These are phyloP conservation scores for Fusarium keratoplasticum DNA, from an alignment of 2,329 filamentous ascomycete genomes.

Conservation along the genomic window DNA sequence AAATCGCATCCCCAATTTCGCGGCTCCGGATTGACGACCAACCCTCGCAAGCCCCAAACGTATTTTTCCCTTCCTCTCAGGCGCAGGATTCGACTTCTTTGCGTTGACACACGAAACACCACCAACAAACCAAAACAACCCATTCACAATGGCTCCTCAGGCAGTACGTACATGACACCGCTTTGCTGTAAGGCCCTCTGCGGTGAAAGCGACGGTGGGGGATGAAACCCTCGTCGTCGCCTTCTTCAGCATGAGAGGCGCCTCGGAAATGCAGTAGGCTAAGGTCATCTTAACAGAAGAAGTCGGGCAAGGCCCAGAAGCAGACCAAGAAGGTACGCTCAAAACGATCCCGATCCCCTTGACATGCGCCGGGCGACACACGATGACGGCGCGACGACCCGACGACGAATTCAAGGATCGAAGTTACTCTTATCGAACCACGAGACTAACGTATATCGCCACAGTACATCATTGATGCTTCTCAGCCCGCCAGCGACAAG, in stretches of 20 bases:
- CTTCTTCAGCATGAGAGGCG: constrained; percentile 25
- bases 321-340: constrained; percentile 82
- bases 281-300: constrained; percentile 76
- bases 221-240: neutral
- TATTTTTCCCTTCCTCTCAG: constrained; percentile 41
- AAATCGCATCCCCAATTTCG: constrained; percentile 28
- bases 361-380: neutral
- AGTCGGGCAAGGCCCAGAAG: constrained; percentile 80
- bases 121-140: constrained; percentile 35
- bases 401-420: neutral
- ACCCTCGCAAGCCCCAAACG: constrained; percentile 15
- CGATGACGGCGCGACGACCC: neutral
- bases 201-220: neutral
- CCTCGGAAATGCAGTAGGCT: constrained; percentile 86
- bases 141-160: constrained; percentile 82
- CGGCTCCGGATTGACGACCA: constrained; percentile 12
- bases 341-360: neutral
- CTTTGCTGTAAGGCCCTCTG: constrained; percentile 87
- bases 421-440: neutral
- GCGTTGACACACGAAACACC: constrained; percentile 52
- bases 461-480: constrained; percentile 99
- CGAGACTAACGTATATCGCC: constrained; percentile 23
- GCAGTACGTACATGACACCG: constrained; percentile 87
- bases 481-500: constrained; percentile 98
- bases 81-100: constrained; percentile 88